Evolutionary conservation across 2,329 filamentous ascomycete genomes (phyloP).

Genomic region (Niveomyces coronatus): DNA sequence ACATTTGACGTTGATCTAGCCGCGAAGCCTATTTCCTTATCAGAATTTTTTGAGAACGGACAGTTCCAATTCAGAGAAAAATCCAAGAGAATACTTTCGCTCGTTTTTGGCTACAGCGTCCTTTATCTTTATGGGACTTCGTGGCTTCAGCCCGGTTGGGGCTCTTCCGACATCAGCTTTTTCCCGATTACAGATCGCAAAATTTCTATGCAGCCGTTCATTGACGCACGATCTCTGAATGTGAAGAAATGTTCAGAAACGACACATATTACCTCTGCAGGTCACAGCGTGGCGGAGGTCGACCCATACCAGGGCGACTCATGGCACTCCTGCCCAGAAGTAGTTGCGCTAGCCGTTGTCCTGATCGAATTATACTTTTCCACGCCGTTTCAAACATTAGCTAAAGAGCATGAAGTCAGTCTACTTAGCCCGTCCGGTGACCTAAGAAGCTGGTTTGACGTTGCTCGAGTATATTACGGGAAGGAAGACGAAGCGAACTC

Average conservation of each 20-base stretch:
- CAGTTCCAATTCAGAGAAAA: slow-evolving; percentile 1
- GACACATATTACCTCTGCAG: too few relatives aligned
- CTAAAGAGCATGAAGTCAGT: not conserved
- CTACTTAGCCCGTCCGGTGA: not conserved
- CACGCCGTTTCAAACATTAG: not conserved
- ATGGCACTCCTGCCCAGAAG: not conserved
- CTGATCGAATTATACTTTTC: slow-evolving; percentile 3
- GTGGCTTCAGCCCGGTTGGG: slow-evolving; percentile 9
- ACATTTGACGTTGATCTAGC: slow-evolving; percentile 1
- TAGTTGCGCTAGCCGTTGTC: slow-evolving; percentile 1
- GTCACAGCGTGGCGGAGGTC: too few relatives aligned
- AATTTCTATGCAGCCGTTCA: slow-evolving; percentile 11
- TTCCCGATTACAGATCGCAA: slow-evolving; percentile 7
- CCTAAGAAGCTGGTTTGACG: not conserved
- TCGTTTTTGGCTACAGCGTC: slow-evolving; percentile 6
- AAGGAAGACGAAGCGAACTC: not conserved
- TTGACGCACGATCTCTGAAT: too few relatives aligned
- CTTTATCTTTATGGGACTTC: slow-evolving; percentile 10
- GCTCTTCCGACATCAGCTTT: slow-evolving; percentile 9
- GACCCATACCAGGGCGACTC: too few relatives aligned
- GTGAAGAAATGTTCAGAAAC: too few relatives aligned
- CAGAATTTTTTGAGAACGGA: not conserved
- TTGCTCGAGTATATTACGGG: not conserved
- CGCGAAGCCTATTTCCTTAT: slow-evolving; percentile 1
- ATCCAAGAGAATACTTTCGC: not conserved